phyloP scores from a whole-genome alignment of 2,329 filamentous ascomycete genomes.

The Calycina marina region DNA sequence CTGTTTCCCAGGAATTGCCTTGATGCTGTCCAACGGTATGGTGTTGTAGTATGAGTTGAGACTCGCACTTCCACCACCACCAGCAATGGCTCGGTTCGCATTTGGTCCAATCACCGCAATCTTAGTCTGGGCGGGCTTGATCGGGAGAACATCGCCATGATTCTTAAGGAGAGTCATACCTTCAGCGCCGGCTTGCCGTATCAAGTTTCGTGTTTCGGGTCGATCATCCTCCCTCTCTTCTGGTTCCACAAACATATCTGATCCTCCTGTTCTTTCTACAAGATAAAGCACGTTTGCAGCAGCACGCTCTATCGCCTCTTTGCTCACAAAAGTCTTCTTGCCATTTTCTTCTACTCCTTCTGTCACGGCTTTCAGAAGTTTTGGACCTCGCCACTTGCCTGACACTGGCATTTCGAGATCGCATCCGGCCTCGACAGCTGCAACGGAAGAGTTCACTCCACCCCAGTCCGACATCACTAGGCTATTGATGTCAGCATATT shows the following conservation, averaged over 20 bases:
- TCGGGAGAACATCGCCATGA: constrained; percentile 40
- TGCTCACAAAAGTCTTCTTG: constrained; percentile 23
- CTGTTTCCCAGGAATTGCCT: constrained; percentile 35
- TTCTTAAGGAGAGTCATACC: constrained; percentile 53
- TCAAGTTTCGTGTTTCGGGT: constrained; percentile 42
- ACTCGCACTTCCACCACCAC: constrained; percentile 52
- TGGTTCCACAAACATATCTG: constrained; percentile 39
- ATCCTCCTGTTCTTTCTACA: constrained; percentile 46
- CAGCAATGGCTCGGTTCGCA: constrained; percentile 51
- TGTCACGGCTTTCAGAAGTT: constrained; percentile 37
- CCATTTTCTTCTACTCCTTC: constrained; percentile 23
- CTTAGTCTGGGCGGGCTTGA: constrained; percentile 37
- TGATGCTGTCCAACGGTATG: constrained; percentile 48
- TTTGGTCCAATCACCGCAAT: constrained; percentile 55
- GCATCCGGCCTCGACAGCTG: constrained; percentile 39
- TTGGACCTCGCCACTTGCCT: constrained; percentile 39
- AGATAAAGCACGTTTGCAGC: constrained; percentile 45
- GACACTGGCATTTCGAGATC: constrained; percentile 45
- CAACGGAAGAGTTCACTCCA: constrained; percentile 39
- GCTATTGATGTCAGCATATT: too few species aligned
- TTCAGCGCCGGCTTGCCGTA: constrained; percentile 45
- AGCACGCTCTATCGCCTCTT: constrained; percentile 38
- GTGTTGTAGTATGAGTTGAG: constrained; percentile 56
- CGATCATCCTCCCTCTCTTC: constrained; percentile 41
- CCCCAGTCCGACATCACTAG: constrained; percentile 46